phyloP scores from a whole-genome alignment of 192 early-diverging fungal genomes.

The Gamsiella multidivaricata region DNA sequence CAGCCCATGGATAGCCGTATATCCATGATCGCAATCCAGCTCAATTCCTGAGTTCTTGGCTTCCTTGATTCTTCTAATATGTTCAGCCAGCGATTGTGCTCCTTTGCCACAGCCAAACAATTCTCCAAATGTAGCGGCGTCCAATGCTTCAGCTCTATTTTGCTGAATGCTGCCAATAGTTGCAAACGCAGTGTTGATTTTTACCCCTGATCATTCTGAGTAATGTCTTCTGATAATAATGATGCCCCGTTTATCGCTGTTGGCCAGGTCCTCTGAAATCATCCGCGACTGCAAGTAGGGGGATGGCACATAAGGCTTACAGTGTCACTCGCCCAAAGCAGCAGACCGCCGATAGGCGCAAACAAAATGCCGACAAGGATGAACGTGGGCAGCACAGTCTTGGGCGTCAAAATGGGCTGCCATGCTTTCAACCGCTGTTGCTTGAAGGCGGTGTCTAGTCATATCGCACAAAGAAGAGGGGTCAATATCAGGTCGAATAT shows the following conservation, averaged over 20 bases:
- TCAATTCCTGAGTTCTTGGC: not conserved
- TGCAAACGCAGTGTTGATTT: not conserved
- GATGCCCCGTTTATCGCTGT: no score
- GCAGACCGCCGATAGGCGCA: slow-evolving; percentile 92
- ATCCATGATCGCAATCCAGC: no score
- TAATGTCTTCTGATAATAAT: slow-evolving; percentile 4
- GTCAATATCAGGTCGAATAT: no score
- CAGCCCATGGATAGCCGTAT: not conserved
- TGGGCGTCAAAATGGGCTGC: slow-evolving; percentile 99
- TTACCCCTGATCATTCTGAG: not conserved
- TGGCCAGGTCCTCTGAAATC: no score
- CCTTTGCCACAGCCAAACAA: no score
- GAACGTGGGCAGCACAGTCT: slow-evolving; percentile 96
- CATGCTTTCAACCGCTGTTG: slow-evolving; percentile 99
- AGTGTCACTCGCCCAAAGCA: slow-evolving; percentile 87
- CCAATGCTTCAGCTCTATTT: not conserved
- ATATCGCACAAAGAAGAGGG: no score
- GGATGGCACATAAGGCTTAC: no score
- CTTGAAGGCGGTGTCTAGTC: slow-evolving; percentile 94
- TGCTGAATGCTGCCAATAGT: not conserved
- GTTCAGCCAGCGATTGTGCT: no score
- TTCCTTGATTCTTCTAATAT: not conserved
- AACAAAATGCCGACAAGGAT: slow-evolving; percentile 95
- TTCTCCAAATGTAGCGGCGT: not conserved
- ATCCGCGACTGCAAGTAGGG: slow-evolving; percentile 18